Conservation (phyloP, 129 eudicot species). For the Deinandra increscens region DNA sequence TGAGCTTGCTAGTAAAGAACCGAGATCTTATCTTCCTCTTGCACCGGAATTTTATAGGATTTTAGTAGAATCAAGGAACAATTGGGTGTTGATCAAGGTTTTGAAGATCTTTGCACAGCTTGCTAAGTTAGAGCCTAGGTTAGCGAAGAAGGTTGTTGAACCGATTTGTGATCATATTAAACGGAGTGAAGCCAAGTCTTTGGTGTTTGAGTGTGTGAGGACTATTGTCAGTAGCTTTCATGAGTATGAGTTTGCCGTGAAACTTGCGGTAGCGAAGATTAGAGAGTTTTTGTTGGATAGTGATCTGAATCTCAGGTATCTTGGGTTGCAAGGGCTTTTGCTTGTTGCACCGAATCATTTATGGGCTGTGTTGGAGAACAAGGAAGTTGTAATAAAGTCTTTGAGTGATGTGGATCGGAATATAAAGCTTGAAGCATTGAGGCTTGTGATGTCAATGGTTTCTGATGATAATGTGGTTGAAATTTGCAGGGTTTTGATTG, state of each 20-base stretch:
- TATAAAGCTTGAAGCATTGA: conserved; percentile 70
- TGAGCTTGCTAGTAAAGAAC: conserved; percentile 64
- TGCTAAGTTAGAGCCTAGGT: conserved; percentile 76
- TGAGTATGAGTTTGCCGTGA: conserved; percentile 73
- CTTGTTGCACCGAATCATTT: conserved; percentile 50
- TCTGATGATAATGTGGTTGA: conserved; percentile 80
- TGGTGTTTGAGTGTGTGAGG: conserved; percentile 90
- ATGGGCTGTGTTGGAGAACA: conserved; percentile 84
- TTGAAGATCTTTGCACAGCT: conserved; percentile 72
- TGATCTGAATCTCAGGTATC: conserved; percentile 83
- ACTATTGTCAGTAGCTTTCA: conserved; percentile 64
- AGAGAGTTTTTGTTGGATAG: conserved; percentile 72
- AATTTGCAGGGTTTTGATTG: conserved; percentile 74
- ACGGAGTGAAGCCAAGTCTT: conserved; percentile 71
- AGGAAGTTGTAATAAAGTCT: conserved; percentile 75
- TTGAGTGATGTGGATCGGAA: conserved; percentile 80
- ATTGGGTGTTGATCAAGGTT: conserved; percentile 91
- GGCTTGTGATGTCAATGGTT: conserved; percentile 84
- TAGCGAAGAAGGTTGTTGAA: conserved; percentile 71
- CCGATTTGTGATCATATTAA: conserved; percentile 81
- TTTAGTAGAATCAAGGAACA: conserved; percentile 76
- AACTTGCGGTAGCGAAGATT: conserved; percentile 67
- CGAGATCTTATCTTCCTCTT: conserved; percentile 66
- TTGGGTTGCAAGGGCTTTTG: conserved; percentile 80
- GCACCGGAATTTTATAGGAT: conserved; percentile 90